Base-by-base conservation (phyloP, 1,284 basidiomycete genomes). In the Ustilago bromivora region DNA sequence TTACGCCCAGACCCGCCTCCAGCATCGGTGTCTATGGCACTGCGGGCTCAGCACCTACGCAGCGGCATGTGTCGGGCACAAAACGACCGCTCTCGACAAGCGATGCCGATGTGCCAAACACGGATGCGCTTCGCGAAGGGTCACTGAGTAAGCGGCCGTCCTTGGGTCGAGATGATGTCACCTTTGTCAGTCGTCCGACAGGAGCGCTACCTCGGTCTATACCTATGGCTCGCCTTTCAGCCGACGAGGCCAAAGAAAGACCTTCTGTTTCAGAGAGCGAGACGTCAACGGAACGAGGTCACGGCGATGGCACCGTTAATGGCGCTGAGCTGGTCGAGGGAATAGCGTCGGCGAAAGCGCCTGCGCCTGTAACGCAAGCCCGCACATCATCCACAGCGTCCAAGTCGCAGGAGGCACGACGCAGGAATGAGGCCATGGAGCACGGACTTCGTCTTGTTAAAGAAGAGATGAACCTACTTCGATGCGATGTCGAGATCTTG, bases 191-290 rank as follows among this genome's bases (percentile, higher is more conserved):
- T 23, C 61, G 58, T 7, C 34, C 19, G 15, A 19, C 52, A 35
- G 57, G 57, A 4, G 34, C 49, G 3, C 41, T 72, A 7, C 70
- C 70, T 6, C 70, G 70, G 3, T 52, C 61, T 5, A 4, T 38
- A 0, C 61, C 70, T 28, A 41, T 67, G n/a, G 43, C 52, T 5
- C 57, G 54, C 10, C 55, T 63, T 2, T 70, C 67, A 5, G 28
- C 31, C 10, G 62, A 74, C 47, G 68, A 61, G 31, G 28, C 63
- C 1, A 17, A 35, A 12, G 52, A 65, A 13, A 52, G 72, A 4
- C 60, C 67, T 4, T 75, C 72, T 2, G 56, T 75, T 15, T 70
- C 72, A 1, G 72, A 71, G 31, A 70, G 67, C 54, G 73, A 75
- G 43, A 61, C 64, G 11, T 75, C 73, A 0, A 75, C 67, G 1